Base-by-base conservation (phyloP, 768 basidiomycete species). In the Naganishia vishniacii region DNA sequence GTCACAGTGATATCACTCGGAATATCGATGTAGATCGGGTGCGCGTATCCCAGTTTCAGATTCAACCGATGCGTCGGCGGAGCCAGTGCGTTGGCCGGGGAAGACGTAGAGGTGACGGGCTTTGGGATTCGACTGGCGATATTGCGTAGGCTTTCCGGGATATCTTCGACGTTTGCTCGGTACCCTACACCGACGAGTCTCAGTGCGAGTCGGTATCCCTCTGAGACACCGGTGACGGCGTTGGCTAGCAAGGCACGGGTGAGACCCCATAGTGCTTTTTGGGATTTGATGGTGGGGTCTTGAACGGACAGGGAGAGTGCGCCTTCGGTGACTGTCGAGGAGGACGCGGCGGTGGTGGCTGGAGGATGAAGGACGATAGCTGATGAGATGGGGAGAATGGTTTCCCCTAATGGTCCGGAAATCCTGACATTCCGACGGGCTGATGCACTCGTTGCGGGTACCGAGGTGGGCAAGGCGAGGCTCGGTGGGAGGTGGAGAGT, bases 111-210 rank as follows among this genome's bases (percentile, higher is more conserved):
- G 62, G 23, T n/a, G 26, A 20, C 4, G 37, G 49, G 15, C 11
- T 23, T 53, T 12, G 62, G 41, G 51, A 51, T 42, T 11, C 41
- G 48, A 20, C 23, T 15, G 12, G 48, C 53, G 25, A 56, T 56
- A 13, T 37, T 29, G 2, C 32, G 26, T 82, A 20, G 61, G 23
- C 67, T 63, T 12, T 63, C 62, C 18, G 69, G 76, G 51, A 74
- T 77, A 15, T 67, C 70, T 79, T 99, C 94, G 63, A 97, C 77
- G 2, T 84, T 84, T 8, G 86, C 92, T 72, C 94, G 83, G 80
- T 91, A 99, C 1, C 94, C 93, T 34, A 99, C 91, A 18, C 94
- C 94, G 67, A 97, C 93, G 67, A 99, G 84, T 72, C 86, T 87
- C 16, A 99, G 77, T 15, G 90, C 86, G 9, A 89, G 82, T 0